Conservation (phyloP, 2,329 filamentous ascomycete genomes). For the Bipolaris sorokiniana region DNA sequence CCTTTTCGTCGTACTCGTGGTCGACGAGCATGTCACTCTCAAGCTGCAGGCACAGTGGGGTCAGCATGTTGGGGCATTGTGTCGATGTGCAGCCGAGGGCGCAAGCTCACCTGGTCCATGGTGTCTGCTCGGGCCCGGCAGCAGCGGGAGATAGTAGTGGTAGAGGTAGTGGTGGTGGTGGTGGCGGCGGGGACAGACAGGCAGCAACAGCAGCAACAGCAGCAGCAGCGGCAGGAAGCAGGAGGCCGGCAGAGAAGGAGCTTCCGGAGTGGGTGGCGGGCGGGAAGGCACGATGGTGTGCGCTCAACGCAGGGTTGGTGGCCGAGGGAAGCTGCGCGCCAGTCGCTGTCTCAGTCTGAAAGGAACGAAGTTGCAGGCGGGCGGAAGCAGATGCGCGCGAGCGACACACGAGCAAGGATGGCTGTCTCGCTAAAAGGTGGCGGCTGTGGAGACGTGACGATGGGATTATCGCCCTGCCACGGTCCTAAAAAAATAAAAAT, state of each 20-base stretch:
- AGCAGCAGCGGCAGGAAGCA: slow-evolving; percentile 9
- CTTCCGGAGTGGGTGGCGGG: not conserved
- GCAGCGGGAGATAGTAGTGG: slow-evolving; percentile 21
- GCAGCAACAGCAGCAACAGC: slow-evolving; percentile 5
- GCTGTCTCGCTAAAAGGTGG: slow-evolving; percentile 46
- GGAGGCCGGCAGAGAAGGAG: slow-evolving; percentile 4
- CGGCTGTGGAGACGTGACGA: slow-evolving; percentile 38
- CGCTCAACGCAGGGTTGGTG: slow-evolving; percentile 12
- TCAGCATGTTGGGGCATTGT: slow-evolving; percentile 16
- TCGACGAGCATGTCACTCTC: slow-evolving; percentile 69
- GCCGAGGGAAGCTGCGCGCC: slow-evolving; percentile 27
- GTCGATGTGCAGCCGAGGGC: slow-evolving; percentile 5
- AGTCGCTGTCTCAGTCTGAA: slow-evolving; percentile 18
- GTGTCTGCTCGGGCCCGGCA: slow-evolving; percentile 18
- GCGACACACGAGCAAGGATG: slow-evolving; percentile 21
- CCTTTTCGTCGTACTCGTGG: slow-evolving; percentile 67
- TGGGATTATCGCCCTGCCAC: slow-evolving; percentile 15
- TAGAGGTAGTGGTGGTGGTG: slow-evolving; percentile 6
- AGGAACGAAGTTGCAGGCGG: slow-evolving; percentile 21
- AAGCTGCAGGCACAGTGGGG: slow-evolving; percentile 51
- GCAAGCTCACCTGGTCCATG: slow-evolving; percentile 50
- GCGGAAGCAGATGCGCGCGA: slow-evolving; percentile 15
- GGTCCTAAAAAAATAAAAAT: not conserved
- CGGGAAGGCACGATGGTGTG: slow-evolving; percentile 14
- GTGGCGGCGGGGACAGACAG: slow-evolving; percentile 4